Evolutionary conservation across 2,329 filamentous ascomycete genomes (phyloP), one percentile per base, ranked within the genome.

Genomic region (Paraphoma sp.): DNA sequence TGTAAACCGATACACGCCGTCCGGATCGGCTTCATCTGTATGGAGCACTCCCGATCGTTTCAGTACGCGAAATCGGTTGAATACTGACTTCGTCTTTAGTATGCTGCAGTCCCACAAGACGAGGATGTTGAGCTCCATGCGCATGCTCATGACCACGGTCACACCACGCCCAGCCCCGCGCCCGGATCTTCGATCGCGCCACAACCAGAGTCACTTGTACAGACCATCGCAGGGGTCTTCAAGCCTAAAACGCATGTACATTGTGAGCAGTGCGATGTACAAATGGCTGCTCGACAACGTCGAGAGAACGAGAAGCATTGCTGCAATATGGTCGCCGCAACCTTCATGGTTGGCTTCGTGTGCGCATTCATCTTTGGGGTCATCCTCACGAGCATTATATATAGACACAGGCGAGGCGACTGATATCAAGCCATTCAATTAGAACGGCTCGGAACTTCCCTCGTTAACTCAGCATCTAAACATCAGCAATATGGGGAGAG

Each of bases 211-310:
- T 62, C 59, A 5, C 42, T 71, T 14, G 59, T 56, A n/a, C 63
- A 70, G 29, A 71, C 67, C 6, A 60, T 68, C 47, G 63, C 70
- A 11, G 61, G 62, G n/a, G 56, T 69, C 10, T 61, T 72, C 47
- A 56, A 57, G 29, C 65, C 66, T 0, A 63, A 62, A 12, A 52
- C 67, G 3, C 61, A 71, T 48, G 55, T 57, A 5, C 70, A 72
- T 51, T 73, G 70, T 57, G 65, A 70, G 38, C 53, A 61, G 44
- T 73, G 71, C 59, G 71, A 73, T 45, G 49, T 59, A 16, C 64
- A 68, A 36, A 17, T 56, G 1, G 62, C 59, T n/a, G 60, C 63
- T 6, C 56, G 62, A 17, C 59, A 67, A 45, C 60, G 47, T 28
- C 56, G 64, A 14, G 65, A 62, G 7, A 57, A 59, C 8, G 54